A percentile compares a stretch with the other conserved stretches of the same genome.
These are phyloP conservation scores for Rhizopus delemar DNA, from an alignment of 371 early-diverging fungal genomes.

Conservation along the genomic window DNA sequence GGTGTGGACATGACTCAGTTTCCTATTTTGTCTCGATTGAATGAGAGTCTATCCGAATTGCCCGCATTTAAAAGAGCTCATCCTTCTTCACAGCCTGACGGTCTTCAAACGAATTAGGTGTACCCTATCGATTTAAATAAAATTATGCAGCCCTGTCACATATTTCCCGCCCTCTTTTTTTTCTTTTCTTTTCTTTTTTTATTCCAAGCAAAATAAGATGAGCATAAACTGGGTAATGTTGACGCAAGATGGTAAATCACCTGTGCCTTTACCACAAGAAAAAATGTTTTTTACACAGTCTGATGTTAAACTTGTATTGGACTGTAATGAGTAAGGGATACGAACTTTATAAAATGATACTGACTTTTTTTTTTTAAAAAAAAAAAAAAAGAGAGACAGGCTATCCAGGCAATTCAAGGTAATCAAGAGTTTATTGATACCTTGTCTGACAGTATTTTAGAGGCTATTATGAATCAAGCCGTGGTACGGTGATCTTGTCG, in stretches of 20 bases:
- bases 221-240: constrained; percentile 60
- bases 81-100: constrained; percentile 76
- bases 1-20: constrained; percentile 73
- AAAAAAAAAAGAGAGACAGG: constrained; percentile 19
- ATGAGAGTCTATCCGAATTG: constrained; percentile 50
- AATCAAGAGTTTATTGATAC: neutral
- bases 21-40: constrained; percentile 68
- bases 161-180: constrained; percentile 5
- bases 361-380: neutral
- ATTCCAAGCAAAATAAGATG: constrained; percentile 29
- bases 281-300: constrained; percentile 45
- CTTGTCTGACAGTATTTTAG: constrained; percentile 6
- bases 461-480: constrained; percentile 33
- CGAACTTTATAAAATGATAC: neutral
- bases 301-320: constrained; percentile 35
- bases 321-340: constrained; percentile 37
- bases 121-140: neutral
- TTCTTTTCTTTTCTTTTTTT: constrained; percentile 8
- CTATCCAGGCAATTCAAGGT: constrained; percentile 47
- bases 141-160: constrained; percentile 6
- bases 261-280: constrained; percentile 55
- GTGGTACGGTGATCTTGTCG: constrained; percentile 41
- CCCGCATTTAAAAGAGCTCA: constrained; percentile 72
- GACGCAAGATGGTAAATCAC: constrained; percentile 32
- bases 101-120: constrained; percentile 43